Evolutionary conservation across 2,329 filamentous ascomycete species (phyloP).

Genomic region (Epichloe uncinata): DNA sequence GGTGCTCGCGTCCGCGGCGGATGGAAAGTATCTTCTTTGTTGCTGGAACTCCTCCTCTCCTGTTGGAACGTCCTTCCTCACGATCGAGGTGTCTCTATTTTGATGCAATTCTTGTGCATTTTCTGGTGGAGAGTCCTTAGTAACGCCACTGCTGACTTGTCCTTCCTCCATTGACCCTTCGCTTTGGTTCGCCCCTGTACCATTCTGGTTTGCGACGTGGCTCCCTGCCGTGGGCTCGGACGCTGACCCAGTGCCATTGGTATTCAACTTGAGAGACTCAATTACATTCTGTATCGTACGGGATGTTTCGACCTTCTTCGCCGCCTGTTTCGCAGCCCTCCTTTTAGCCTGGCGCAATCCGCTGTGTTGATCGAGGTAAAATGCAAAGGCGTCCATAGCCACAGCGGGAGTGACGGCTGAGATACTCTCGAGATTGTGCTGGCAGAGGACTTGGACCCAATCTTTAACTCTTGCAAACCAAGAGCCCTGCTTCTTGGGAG

Average conservation of each 20-base stretch:
- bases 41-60: slow-evolving; percentile 23
- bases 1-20: slow-evolving; percentile 25
- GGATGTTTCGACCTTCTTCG: slow-evolving; percentile 13
- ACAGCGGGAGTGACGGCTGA: slow-evolving; percentile 13
- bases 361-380: slow-evolving; percentile 19
- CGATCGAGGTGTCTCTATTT: slow-evolving; percentile 4
- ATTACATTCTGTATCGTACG: slow-evolving; percentile 14
- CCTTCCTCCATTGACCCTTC: slow-evolving; percentile 1
- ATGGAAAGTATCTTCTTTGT: slow-evolving; percentile 38
- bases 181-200: neutral
- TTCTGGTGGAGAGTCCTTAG: neutral
- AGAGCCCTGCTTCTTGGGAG: slow-evolving; percentile 16
- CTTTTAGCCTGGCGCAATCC: slow-evolving; percentile 19
- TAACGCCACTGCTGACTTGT: slow-evolving; percentile 1
- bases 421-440: slow-evolving; percentile 13
- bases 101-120: neutral
- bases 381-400: slow-evolving; percentile 14
- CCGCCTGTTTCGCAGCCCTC: slow-evolving; percentile 18
- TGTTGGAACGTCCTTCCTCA: slow-evolving; percentile 13
- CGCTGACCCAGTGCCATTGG: neutral
- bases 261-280: slow-evolving; percentile 6
- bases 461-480: slow-evolving; percentile 23
- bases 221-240: neutral
- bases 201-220: neutral
- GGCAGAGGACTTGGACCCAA: slow-evolving; percentile 20